phyloP scores from a whole-genome alignment of 805 yeast species.

The Candida sanyiensis region DNA sequence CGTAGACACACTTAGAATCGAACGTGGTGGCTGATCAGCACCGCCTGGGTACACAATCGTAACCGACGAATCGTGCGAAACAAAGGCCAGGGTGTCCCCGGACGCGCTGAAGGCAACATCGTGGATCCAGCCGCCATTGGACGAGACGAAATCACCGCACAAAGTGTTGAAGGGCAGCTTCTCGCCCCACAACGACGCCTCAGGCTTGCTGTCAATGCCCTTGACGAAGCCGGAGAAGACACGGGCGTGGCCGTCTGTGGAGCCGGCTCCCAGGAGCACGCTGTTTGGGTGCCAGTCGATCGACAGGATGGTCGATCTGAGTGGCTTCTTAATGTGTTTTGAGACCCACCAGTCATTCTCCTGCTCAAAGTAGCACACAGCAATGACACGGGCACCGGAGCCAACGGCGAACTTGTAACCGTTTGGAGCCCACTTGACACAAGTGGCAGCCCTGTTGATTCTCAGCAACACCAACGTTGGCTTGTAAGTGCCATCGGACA shows the following conservation, averaged over 20 bases:
- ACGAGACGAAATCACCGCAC: slow-evolving; percentile 71
- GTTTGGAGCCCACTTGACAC: slow-evolving; percentile 90
- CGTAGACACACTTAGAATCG: slow-evolving; percentile 54
- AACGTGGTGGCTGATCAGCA: slow-evolving; percentile 55
- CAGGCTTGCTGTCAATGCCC: slow-evolving; percentile 80
- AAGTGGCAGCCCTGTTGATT: slow-evolving; percentile 92
- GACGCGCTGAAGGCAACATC: slow-evolving; percentile 80
- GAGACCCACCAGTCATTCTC: slow-evolving; percentile 99
- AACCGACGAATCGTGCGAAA: slow-evolving; percentile 81
- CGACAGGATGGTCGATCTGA: slow-evolving; percentile 77
- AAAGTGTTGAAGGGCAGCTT: slow-evolving; percentile 90
- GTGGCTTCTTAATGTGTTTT: slow-evolving; percentile 93
- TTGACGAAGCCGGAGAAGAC: slow-evolving; percentile 87
- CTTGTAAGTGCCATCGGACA: slow-evolving; percentile 54
- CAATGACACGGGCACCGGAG: slow-evolving; percentile 88
- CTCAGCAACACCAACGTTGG: slow-evolving; percentile 90
- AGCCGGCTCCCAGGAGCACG: slow-evolving; percentile 82
- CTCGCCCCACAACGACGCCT: slow-evolving; percentile 85
- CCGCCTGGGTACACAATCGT: slow-evolving; percentile 75
- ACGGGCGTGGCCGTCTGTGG: slow-evolving; percentile 88
- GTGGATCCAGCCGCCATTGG: slow-evolving; percentile 85
- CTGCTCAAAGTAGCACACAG: slow-evolving; percentile 91
- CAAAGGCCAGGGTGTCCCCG: slow-evolving; percentile 75
- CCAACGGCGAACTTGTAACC: slow-evolving; percentile 98
- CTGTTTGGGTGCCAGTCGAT: slow-evolving; percentile 93